Evolutionary conservation across 116 monocot species (phyloP).

Genomic region (Dioscorea cayenensis): DNA sequence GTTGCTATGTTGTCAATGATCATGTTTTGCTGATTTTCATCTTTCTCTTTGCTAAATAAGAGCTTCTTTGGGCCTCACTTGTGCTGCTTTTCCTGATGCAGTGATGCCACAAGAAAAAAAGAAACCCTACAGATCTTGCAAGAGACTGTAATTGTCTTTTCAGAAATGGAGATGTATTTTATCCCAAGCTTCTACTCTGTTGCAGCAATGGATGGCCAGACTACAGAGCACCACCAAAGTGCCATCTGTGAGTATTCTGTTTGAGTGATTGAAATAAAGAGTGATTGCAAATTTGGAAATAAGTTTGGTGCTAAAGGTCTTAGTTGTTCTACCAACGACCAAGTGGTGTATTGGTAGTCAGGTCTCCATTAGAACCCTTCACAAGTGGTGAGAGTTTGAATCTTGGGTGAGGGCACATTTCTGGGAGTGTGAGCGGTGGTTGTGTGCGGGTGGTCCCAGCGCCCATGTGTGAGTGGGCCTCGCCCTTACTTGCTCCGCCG

Average conservation of each 20-base stretch:
- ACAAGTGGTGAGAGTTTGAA: too few relatives aligned
- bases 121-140: constrained; percentile 86
- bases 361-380: too few relatives aligned
- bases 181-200: constrained; percentile 93
- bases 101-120: constrained; percentile 82
- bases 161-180: constrained; percentile 62
- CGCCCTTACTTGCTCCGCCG: too few relatives aligned
- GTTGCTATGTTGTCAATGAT: not conserved
- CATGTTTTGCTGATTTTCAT: not conserved
- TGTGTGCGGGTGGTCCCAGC: too few relatives aligned
- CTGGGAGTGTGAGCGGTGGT: too few relatives aligned
- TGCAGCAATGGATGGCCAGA: constrained; percentile 96
- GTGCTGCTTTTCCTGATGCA: constrained; percentile 11
- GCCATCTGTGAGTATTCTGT: constrained; percentile 72
- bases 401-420: too few relatives aligned
- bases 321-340: too few relatives aligned
- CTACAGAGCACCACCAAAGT: constrained; percentile 83
- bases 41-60: not conserved
- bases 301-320: too few relatives aligned
- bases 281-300: too few relatives aligned
- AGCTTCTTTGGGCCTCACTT: not conserved
- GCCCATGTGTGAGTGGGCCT: too few relatives aligned
- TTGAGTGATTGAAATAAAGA: too few relatives aligned
- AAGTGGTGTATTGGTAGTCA: too few relatives aligned
- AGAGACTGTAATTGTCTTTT: constrained; percentile 42